A percentile compares a stretch with the other conserved stretches of the same genome.
phyloP scores from a whole-genome alignment of 768 basidiomycete species.

The Tylopilus plumbeoviolaceoides region DNA sequence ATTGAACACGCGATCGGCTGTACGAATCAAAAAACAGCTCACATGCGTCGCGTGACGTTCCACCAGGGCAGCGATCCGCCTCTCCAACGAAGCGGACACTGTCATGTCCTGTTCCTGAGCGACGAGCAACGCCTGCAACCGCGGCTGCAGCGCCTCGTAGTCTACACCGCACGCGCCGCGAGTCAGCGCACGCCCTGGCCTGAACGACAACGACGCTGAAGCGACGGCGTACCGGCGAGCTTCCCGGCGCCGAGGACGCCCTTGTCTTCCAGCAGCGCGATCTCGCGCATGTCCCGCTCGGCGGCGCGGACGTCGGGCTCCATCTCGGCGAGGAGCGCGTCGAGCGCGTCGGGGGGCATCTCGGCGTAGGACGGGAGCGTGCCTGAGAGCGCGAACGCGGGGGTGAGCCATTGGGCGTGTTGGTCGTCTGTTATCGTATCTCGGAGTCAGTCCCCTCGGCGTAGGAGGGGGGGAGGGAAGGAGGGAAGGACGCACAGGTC shows the following conservation, averaged over 20 bases:
- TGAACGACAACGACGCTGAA: too few species aligned
- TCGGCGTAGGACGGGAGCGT: conserved; percentile 56
- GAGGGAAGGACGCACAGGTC: conserved; percentile 48
- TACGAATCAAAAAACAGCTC: conserved; percentile 18
- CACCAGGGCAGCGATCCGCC: conserved; percentile 59
- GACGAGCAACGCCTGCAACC: conserved; percentile 55
- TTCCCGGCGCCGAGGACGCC: conserved; percentile 72
- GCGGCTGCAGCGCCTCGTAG: conserved; percentile 61
- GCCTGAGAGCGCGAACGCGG: conserved; percentile 72
- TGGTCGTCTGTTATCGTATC: conserved; percentile 54
- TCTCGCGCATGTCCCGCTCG: conserved; percentile 78
- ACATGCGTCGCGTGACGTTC: conserved; percentile 71
- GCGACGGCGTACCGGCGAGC: conserved; percentile 45
- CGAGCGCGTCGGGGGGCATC: conserved; percentile 66
- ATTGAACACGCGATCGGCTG: background rate
- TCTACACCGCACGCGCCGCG: conserved; percentile 33
- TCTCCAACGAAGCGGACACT: conserved; percentile 59
- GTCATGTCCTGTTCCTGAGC: conserved; percentile 57
- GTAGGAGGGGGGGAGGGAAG: background rate
- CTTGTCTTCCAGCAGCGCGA: conserved; percentile 63
- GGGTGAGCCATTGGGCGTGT: conserved; percentile 69
- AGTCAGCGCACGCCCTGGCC: too few species aligned
- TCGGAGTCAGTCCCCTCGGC: too few species aligned
- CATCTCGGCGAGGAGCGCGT: conserved; percentile 72
- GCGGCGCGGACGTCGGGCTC: conserved; percentile 80